These are phyloP conservation scores for Agrostemma githago DNA, from an alignment of 148 eudicot species.

Conservation along the genomic window DNA sequence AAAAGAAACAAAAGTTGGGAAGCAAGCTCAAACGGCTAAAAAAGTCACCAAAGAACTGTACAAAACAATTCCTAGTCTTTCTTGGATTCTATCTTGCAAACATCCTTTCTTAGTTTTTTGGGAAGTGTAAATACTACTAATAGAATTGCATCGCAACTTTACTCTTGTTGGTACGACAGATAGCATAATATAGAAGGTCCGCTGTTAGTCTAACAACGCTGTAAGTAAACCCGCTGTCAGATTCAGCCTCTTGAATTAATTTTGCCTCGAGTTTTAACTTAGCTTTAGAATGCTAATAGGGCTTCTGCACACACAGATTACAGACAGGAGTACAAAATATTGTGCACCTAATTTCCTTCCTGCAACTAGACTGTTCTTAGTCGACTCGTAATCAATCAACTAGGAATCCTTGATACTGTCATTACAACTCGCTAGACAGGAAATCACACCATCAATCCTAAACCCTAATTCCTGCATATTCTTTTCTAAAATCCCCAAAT, in stretches of 20 bases:
- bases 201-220: conserved; percentile 96
- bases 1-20: too few relatives aligned
- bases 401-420: conserved; percentile 88
- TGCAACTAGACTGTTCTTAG: conserved; percentile 71
- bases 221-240: conserved; percentile 50
- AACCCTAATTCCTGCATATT: conserved; percentile 55
- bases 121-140: too few relatives aligned
- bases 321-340: conserved; percentile 84
- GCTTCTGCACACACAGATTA: conserved; percentile 89
- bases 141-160: too few relatives aligned
- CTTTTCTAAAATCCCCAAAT: conserved; percentile 46
- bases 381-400: conserved; percentile 86
- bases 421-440: conserved; percentile 80
- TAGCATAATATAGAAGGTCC: too few relatives aligned
- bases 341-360: conserved; percentile 69
- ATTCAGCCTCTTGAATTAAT: conserved; percentile 56
- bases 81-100: too few relatives aligned
- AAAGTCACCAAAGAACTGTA: too few relatives aligned
- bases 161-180: too few relatives aligned
- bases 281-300: conserved; percentile 90
- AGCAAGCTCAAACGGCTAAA: too few relatives aligned
- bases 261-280: conserved; percentile 89
- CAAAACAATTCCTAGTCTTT: too few relatives aligned
- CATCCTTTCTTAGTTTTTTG: too few relatives aligned
- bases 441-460: conserved; percentile 80